Conservation (phyloP, 257 asterid species). For the Nicotiana attenuata region DNA sequence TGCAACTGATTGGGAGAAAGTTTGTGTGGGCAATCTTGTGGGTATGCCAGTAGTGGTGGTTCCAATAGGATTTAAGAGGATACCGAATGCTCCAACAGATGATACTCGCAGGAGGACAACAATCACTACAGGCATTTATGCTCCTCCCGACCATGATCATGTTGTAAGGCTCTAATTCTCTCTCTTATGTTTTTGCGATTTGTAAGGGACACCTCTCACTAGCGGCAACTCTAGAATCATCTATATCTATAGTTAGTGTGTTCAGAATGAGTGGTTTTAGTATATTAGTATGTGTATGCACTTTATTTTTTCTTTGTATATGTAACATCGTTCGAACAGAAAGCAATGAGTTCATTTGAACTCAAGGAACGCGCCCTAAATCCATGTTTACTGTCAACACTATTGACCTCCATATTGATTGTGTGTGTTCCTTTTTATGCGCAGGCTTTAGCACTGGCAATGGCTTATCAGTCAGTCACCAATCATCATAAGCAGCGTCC, state of each 20-base stretch:
- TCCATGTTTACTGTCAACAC: no score
- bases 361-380: neutral
- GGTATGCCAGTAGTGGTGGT: slow-evolving; percentile 82
- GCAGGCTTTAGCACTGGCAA: slow-evolving; percentile 87
- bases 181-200: neutral
- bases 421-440: neutral
- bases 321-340: no score
- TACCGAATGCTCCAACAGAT: slow-evolving; percentile 48
- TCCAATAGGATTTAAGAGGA: slow-evolving; percentile 70
- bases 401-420: neutral
- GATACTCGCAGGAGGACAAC: slow-evolving; percentile 61
- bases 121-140: slow-evolving; percentile 73
- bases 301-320: no score
- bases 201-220: neutral
- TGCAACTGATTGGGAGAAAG: slow-evolving; percentile 81
- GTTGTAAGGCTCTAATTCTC: slow-evolving; percentile 41
- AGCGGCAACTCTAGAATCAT: neutral
- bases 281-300: no score
- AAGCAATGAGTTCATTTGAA: neutral
- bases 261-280: no score
- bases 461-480: slow-evolving; percentile 76
- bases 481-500: slow-evolving; percentile 78
- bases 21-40: slow-evolving; percentile 77
- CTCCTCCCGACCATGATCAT: slow-evolving; percentile 84
- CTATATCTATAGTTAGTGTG: neutral